A percentile compares a stretch with the other conserved stretches of the same genome.
These are phyloP conservation scores for Entamoeba dispar DNA, from an alignment of 208 protist genomes.

Conservation along the genomic window DNA sequence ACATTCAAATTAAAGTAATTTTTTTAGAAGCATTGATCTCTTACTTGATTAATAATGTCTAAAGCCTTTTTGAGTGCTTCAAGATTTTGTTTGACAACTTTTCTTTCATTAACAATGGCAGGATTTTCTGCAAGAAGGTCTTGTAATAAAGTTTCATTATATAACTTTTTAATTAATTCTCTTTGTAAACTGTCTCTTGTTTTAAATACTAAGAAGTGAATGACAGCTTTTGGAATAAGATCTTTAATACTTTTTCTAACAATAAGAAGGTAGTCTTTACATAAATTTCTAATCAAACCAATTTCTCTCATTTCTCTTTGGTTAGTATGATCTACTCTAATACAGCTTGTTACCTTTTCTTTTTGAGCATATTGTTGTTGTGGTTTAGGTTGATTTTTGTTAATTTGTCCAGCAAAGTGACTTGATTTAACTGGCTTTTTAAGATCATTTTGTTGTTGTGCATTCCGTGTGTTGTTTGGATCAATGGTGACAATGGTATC, in stretches of 20 bases:
- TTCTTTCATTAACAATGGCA: slow-evolving; percentile 30
- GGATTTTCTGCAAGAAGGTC: slow-evolving; percentile 69
- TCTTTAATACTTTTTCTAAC: slow-evolving; percentile 65
- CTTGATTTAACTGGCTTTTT: not conserved
- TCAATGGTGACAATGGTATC: not conserved
- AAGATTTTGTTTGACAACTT: not conserved
- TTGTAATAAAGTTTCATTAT: slow-evolving; percentile 62
- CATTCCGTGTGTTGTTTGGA: not conserved
- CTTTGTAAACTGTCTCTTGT: slow-evolving; percentile 58
- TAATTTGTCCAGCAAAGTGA: not conserved
- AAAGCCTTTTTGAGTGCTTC: not conserved
- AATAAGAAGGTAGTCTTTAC: slow-evolving; percentile 52
- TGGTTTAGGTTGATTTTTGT: not conserved
- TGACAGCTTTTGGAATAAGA: slow-evolving; percentile 84
- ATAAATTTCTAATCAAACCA: slow-evolving; percentile 1
- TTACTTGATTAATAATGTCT: not conserved
- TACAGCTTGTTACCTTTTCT: not conserved
- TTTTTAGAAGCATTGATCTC: not conserved
- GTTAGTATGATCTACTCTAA: not conserved
- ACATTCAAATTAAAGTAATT: not conserved
- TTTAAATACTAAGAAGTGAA: slow-evolving; percentile 79
- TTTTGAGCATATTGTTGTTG: not conserved
- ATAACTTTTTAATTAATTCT: slow-evolving; percentile 67
- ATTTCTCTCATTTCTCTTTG: slow-evolving; percentile 18
- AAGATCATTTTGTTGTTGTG: not conserved